A percentile compares a stretch with the other conserved stretches of the same genome.
Evolutionary conservation across 2,329 filamentous ascomycete species (phyloP).

Genomic region (Onygenales sp.): DNA sequence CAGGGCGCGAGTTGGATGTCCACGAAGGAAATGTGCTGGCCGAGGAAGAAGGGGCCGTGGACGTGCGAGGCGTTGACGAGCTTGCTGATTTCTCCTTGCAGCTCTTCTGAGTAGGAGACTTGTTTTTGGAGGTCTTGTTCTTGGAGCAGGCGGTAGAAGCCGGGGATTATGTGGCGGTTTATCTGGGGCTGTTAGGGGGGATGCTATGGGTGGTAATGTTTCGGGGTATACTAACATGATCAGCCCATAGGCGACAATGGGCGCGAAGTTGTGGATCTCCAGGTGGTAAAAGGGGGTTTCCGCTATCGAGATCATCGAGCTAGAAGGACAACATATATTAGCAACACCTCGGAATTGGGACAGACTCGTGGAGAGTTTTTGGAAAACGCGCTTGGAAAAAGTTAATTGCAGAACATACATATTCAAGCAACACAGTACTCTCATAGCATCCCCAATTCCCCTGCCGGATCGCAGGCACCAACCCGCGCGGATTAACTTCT

Average conservation of each 20-base stretch:
- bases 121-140: slow-evolving; percentile 53
- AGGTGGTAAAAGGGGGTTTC: slow-evolving; percentile 53
- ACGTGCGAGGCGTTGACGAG: slow-evolving; percentile 48
- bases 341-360: not conserved
- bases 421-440: slow-evolving; percentile 75
- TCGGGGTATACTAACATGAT: slow-evolving; percentile 52
- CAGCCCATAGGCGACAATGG: slow-evolving; percentile 67
- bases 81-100: slow-evolving; percentile 57
- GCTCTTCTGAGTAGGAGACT: slow-evolving; percentile 47
- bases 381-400: not conserved
- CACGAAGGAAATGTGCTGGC: slow-evolving; percentile 51
- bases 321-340: slow-evolving; percentile 20
- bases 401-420: slow-evolving; percentile 43
- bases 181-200: slow-evolving; percentile 41
- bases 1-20: slow-evolving; percentile 70
- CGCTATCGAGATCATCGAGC: slow-evolving; percentile 63
- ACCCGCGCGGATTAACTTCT: slow-evolving; percentile 64
- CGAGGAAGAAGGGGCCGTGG: slow-evolving; percentile 61
- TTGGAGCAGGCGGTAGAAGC: slow-evolving; percentile 65
- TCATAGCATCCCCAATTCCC: slow-evolving; percentile 77
- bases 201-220: slow-evolving; percentile 3
- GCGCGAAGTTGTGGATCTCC: slow-evolving; percentile 59
- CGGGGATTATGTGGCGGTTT: slow-evolving; percentile 65
- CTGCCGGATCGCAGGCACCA: slow-evolving; percentile 68
- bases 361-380: not conserved